Base-by-base conservation (phyloP, 352 stramenopile species). In the Phytopythium boreale region DNA sequence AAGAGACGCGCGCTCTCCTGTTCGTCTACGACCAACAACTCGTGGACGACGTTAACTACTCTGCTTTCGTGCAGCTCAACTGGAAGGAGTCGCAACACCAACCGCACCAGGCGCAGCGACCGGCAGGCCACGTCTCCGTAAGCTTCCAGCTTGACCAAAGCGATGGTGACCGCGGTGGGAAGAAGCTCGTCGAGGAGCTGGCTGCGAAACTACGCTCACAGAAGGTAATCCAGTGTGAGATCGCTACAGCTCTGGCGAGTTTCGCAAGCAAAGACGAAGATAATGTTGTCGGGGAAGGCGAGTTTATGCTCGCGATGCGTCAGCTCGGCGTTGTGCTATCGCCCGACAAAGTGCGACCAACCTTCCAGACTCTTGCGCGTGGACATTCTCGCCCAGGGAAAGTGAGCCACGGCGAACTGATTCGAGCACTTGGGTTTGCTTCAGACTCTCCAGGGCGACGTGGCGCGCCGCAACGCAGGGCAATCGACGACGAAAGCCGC, bases 11-110 rank as follows among this genome's bases (percentile, higher is more conserved):
- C 2, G 56, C 75, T 19, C 4, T 90, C 4, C 56, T 93, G 1
- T 80, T 82, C 52, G 77, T 68, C 5, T 89, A 91, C 20, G 84
- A 91, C 41, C 75, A 67, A 11, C 43, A 77, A 5, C 59, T 88
- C 10, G 68, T 76, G 20, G 82, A 93, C 51, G 44, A 74, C 59
- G 70, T 93, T 4, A 70, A 89, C 58, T 83, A 69, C 34, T 44
- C 36, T 26, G 56, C 66, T 10, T 93, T 93, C 58, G 57, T 89
- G 6, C 75, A 77, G 24, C 71, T 93, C 51, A 82, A 88, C 56
- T 89, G 77, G 80, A 77, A 64, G 11, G 73, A 84, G 55, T 66
- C 66, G 34, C 68, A 47, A 20, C 67, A 59, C 12, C 46, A 52
- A 41, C 37, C 19, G 9, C 53, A 63, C 8, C 77, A 79, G 37